Base-by-base conservation (phyloP, 352 stramenopile genomes). In the Thalassiosira mediterranea region DNA sequence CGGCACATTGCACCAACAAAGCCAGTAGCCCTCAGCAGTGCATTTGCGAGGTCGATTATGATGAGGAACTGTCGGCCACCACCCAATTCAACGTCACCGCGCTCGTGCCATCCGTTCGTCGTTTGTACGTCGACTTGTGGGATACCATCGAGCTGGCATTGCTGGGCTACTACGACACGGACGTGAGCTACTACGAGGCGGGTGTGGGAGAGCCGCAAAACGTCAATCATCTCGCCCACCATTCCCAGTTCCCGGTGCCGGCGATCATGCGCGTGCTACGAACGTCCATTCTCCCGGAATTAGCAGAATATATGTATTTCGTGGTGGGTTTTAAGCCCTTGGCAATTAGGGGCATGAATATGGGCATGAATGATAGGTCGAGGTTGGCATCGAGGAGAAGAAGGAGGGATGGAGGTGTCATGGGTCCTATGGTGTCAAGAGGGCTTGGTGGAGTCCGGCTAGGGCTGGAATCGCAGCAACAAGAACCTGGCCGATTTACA, bases 61-160 rank as follows among this genome's bases (percentile, higher is more conserved):
- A 17, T 25, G 47, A 71, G n/a, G 52, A 71, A 25, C 23, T 34
- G 49, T 34, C 49, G 21, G 49, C 49, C 10, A 65, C 67, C 1
- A 76, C 67, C n/a, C 19, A 69, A 49, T 76, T 76, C 67, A 76
- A 76, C 26, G 57, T 76, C 38, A 51, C 57, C n/a, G 67, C 67
- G 11, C 58, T 76, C 13, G 48, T 76, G 19, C 67, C 67, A 21
- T 71, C 57, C 26, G 32, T 76, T 28, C 29, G 40, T 34, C 48
- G 51, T 10, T n/a, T 42, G 11, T 76, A 76, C 26, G 57, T 59
- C 26, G 57, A 69, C 25, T 44, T 76, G 25, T 76, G 67, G 67
- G 67, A 76, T 71, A 71, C 57, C 1, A 64, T 76, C 29, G 67
- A 76, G 37, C 31, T 76, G 28, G 51, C 67, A 1, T 32, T 76